A percentile compares a stretch with the other conserved stretches of the same genome.
phyloP scores from a whole-genome alignment of 805 yeast genomes.

The Nakazawaea ishiwadae region DNA sequence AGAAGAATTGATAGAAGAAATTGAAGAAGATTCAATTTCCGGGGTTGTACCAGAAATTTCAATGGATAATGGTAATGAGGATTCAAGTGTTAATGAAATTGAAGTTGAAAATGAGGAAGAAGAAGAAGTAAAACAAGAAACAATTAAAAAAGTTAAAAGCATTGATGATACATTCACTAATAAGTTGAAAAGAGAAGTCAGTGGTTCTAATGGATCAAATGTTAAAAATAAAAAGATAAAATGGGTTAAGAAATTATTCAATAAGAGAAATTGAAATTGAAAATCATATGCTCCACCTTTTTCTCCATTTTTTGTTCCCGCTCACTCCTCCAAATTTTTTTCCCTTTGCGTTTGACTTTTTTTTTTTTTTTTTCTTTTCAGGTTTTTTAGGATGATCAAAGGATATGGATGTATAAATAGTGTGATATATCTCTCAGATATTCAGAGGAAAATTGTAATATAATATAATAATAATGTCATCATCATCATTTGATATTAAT shows the following conservation, averaged over 20 bases:
- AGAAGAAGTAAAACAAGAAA: neutral
- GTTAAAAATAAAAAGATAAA: slow-evolving; percentile 4
- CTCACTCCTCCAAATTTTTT: no score
- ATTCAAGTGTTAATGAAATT: neutral
- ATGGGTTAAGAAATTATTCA: slow-evolving; percentile 11
- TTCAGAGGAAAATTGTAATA: no score
- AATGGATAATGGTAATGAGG: neutral
- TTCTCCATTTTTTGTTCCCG: neutral
- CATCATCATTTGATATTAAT: slow-evolving; percentile 1
- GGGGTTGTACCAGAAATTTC: neutral
- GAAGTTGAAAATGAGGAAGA: slow-evolving; percentile 8
- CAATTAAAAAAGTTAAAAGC: slow-evolving; percentile 18
- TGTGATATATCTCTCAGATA: no score
- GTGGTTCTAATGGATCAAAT: neutral
- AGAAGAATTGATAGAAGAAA: slow-evolving; percentile 21
- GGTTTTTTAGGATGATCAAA: no score
- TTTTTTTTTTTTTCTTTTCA: no score
- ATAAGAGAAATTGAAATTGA: neutral
- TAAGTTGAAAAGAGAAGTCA: slow-evolving; percentile 11
- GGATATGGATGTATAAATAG: no score
- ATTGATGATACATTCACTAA: slow-evolving; percentile 8
- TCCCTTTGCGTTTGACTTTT: no score
- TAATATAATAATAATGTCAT: no score
- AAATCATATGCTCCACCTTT: neutral
- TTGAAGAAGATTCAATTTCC: neutral